Conservation (phyloP, 805 yeast species). For the Monosporozyma servazzii region DNA sequence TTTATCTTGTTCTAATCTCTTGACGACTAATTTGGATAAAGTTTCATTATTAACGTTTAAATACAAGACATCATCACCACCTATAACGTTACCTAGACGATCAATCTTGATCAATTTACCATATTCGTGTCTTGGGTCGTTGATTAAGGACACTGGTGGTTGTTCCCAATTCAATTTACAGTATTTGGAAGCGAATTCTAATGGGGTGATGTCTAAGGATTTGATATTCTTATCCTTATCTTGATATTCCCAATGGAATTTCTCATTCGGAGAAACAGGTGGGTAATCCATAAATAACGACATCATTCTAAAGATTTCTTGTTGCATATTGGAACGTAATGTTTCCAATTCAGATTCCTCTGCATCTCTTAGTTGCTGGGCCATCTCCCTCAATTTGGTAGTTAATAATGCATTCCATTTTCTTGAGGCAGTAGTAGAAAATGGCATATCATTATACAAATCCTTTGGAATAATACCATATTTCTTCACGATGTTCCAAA, state of each 20-base stretch:
- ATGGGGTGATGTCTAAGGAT: constrained; percentile 49
- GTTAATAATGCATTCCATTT: constrained; percentile 53
- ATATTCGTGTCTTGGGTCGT: constrained; percentile 74
- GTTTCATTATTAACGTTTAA: constrained; percentile 55
- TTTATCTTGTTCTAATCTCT: constrained; percentile 60
- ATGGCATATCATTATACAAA: constrained; percentile 59
- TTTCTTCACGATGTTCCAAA: constrained; percentile 63
- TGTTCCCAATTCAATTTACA: constrained; percentile 36
- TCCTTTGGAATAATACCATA: constrained; percentile 75
- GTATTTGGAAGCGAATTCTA: constrained; percentile 49
- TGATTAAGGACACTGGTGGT: constrained; percentile 53
- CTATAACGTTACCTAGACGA: constrained; percentile 62
- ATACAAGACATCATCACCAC: constrained; percentile 62
- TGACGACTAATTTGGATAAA: constrained; percentile 52
- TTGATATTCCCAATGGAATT: constrained; percentile 63
- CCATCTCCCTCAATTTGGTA: constrained; percentile 69
- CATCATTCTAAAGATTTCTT: constrained; percentile 55
- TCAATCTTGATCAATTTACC: constrained; percentile 60
- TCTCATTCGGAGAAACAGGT: constrained; percentile 56
- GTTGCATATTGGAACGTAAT: constrained; percentile 41
- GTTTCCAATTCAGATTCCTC: constrained; percentile 31
- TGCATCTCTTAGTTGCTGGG: constrained; percentile 50
- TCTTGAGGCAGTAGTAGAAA: constrained; percentile 42
- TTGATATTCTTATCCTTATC: constrained; percentile 57
- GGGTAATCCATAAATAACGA: constrained; percentile 70